Conservation (phyloP, 1,284 basidiomycete genomes). For the Phellopilus nigrolimitatus region DNA sequence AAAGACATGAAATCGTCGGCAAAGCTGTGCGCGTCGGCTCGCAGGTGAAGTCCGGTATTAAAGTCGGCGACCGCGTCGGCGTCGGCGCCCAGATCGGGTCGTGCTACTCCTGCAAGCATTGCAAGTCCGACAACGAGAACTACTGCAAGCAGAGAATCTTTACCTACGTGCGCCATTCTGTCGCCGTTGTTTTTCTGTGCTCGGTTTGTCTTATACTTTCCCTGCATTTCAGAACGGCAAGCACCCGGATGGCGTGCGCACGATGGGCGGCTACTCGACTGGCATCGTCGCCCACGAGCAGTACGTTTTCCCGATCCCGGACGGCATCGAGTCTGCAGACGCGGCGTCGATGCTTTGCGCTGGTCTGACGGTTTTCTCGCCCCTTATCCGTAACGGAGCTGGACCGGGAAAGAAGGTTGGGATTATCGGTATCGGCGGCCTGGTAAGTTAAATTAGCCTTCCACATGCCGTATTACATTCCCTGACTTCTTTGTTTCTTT, state of each 20-base stretch:
- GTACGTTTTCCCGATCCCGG: conserved; percentile 69
- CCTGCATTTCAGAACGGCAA: conserved; percentile 34
- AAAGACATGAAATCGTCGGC: conserved; percentile 60
- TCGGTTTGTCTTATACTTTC: neutral
- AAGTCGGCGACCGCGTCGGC: conserved; percentile 61
- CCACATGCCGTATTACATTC: conserved; percentile 27
- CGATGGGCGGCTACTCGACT: conserved; percentile 61
- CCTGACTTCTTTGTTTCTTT: conserved; percentile 23
- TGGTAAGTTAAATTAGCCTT: neutral
- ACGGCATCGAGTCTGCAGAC: conserved; percentile 47
- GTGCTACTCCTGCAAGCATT: conserved; percentile 49
- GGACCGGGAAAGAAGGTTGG: conserved; percentile 66
- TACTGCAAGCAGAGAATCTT: conserved; percentile 37
- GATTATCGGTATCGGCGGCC: conserved; percentile 60
- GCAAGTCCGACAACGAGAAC: conserved; percentile 51
- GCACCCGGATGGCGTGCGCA: conserved; percentile 50
- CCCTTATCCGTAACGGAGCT: conserved; percentile 54
- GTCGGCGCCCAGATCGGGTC: conserved; percentile 57
- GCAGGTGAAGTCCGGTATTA: conserved; percentile 51
- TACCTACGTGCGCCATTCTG: conserved; percentile 30
- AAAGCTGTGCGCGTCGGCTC: conserved; percentile 47
- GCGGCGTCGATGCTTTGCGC: conserved; percentile 56
- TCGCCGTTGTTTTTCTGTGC: too few species aligned
- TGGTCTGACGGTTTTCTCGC: conserved; percentile 64
- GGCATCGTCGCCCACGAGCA: conserved; percentile 61